These are phyloP conservation scores for Ceratobasidium theobromae DNA, from an alignment of 1,284 basidiomycete genomes.

Conservation along the genomic window DNA sequence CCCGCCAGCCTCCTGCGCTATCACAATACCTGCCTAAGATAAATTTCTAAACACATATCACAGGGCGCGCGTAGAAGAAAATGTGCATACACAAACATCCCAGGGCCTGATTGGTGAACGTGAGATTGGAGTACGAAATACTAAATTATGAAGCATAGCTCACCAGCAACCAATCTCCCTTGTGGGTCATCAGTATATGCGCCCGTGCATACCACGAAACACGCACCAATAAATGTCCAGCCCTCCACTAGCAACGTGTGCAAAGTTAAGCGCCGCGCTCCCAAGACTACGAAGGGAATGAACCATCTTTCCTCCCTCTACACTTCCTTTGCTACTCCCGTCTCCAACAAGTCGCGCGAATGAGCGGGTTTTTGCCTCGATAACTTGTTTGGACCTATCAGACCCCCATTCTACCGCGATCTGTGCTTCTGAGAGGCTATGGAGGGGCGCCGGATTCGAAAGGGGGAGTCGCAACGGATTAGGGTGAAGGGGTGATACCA, in stretches of 20 bases:
- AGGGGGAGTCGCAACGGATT: conserved; percentile 71
- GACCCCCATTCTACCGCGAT: conserved; percentile 93
- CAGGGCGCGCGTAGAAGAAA: conserved; percentile 30
- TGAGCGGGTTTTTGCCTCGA: conserved; percentile 67
- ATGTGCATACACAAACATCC: conserved; percentile 73
- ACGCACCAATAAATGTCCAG: conserved; percentile 78
- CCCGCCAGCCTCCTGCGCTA: conserved; percentile 87
- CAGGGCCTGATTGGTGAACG: conserved; percentile 59
- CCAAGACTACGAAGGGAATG: conserved; percentile 85
- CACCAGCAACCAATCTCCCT: conserved; percentile 91
- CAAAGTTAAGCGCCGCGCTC: conserved; percentile 83
- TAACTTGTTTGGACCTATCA: conserved; percentile 63
- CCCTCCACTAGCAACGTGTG: conserved; percentile 79
- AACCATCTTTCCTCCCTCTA: conserved; percentile 79
- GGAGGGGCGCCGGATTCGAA: conserved; percentile 64
- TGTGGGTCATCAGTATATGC: neutral
- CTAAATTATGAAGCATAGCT: conserved; percentile 37
- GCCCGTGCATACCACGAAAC: conserved; percentile 37
- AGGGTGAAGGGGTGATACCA: conserved; percentile 45
- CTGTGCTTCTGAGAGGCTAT: conserved; percentile 77
- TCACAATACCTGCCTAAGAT: conserved; percentile 79
- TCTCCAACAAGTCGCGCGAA: conserved; percentile 81
- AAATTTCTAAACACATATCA: neutral
- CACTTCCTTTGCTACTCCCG: conserved; percentile 51
- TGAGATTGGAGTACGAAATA: neutral